Base-by-base conservation (phyloP, 345 rosid genomes). In the Mallotus nudiflorus region DNA sequence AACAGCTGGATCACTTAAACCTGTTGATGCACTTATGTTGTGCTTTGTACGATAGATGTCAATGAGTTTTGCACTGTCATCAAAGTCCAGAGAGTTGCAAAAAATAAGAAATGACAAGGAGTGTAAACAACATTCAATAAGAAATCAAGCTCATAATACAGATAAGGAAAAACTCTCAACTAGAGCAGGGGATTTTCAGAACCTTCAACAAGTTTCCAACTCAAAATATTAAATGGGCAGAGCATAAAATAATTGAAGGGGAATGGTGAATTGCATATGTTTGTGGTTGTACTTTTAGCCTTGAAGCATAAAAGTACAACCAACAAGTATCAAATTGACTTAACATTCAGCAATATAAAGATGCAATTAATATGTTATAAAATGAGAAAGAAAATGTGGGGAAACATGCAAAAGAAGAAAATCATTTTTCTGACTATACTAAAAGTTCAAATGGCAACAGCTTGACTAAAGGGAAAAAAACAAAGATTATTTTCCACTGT, bases 1-100 rank as follows among this genome's bases (percentile, higher is more conserved):
- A 65, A 95, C 99, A 64, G 99, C 92, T 73, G 94, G 90, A 82
- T 95, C 99, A 70, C 73, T 88, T 77, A 87, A 75, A 67, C 97
- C 97, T 67, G 96, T 63, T 24, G 98, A 90, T 22, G 90, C 89
- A 82, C 83, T 90, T 77, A 95, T 92, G 71, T 92, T 95, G 78
- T 95, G 98, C 86, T 84, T 81, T 18, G 90, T 85, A 22, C 98
- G 90, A 62, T 90, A 94, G 69, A 71, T 72, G 66, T 94, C 92
- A 79, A 95, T 89, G 67, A 95, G 97, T 78, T 92, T 95, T 58
- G 98, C 87, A 78, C 98, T 95, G 84, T 65, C 72, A 58, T 59
- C 67, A 31, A 78, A 68, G 62, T 54, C 37, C 60, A 60, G 44
- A 63, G 3, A 37, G 44, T 28, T 52, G 55, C 52, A 31, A 56